Percentiles rank a stretch among this genome's conserved stretches.
Conservation (phyloP, 2,329 filamentous ascomycete species). For the Dothideomycetidae sp. region DNA sequence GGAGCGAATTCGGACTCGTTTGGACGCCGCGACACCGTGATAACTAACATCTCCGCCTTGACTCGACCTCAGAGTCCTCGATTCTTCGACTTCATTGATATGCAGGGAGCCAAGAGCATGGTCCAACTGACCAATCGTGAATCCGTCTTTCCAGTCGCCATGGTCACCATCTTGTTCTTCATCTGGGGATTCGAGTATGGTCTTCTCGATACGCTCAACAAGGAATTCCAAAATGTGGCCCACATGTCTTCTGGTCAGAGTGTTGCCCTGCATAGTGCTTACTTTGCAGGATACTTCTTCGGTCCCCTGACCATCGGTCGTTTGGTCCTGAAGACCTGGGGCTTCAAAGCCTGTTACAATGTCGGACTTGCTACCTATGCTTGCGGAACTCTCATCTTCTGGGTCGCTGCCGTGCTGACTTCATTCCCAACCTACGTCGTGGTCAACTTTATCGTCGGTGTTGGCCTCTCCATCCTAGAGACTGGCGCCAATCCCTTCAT, state of each 20-base stretch:
- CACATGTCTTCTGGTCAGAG: constrained; percentile 48
- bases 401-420: constrained; percentile 48
- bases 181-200: constrained; percentile 88
- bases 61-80: constrained; percentile 27
- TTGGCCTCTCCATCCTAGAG: constrained; percentile 46
- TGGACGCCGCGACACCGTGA: constrained; percentile 21
- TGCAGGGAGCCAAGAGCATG: constrained; percentile 55
- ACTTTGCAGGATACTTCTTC: constrained; percentile 58
- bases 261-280: constrained; percentile 53
- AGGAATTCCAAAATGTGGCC: constrained; percentile 49
- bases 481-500: constrained; percentile 49
- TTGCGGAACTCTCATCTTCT: constrained; percentile 47
- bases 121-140: constrained; percentile 48
- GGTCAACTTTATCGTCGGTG: constrained; percentile 49
- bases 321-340: constrained; percentile 42
- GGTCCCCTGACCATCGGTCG: constrained; percentile 54
- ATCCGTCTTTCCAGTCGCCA: constrained; percentile 54
- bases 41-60: constrained; percentile 26
- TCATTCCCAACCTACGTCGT: constrained; percentile 47
- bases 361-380: constrained; percentile 47
- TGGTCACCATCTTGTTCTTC: constrained; percentile 72
- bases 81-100: constrained; percentile 68
- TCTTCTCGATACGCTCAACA: constrained; percentile 67
- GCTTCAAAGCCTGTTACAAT: constrained; percentile 49
- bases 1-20: constrained; percentile 15